phyloP scores from a whole-genome alignment of 2,329 filamentous ascomycete species.

The Trichoderma simmonsii region DNA sequence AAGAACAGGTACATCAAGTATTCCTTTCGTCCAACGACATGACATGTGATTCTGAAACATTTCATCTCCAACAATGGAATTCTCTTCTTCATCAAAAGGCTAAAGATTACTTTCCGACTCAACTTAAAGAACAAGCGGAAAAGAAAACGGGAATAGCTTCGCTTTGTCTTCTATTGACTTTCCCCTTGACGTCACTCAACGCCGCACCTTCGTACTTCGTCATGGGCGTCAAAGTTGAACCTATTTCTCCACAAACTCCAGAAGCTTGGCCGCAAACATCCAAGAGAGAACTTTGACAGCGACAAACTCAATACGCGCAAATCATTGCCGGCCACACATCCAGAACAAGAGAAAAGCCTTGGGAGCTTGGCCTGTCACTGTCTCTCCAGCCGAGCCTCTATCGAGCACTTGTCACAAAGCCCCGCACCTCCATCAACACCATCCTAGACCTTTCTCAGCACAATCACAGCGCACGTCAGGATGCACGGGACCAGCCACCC shows the following conservation, averaged over 20 bases:
- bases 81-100: neutral
- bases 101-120: neutral
- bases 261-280: slow-evolving; percentile 17
- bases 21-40: neutral
- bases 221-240: slow-evolving; percentile 11
- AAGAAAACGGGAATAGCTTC: neutral
- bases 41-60: neutral
- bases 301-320: neutral
- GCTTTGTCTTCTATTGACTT: neutral
- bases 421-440: slow-evolving; percentile 11
- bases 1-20: neutral
- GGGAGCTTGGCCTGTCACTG: neutral
- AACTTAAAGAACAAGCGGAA: neutral
- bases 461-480: neutral
- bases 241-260: neutral
- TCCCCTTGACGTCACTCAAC: neutral
- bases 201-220: neutral
- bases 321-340: neutral
- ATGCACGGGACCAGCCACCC: slow-evolving; percentile 10
- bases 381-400: neutral
- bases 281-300: neutral
- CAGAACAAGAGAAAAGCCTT: neutral
- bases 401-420: neutral
- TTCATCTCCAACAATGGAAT: neutral
- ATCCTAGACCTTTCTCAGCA: neutral